These are phyloP conservation scores for Sonneratia alba DNA, from an alignment of 345 rosid genomes.

Conservation along the genomic window DNA sequence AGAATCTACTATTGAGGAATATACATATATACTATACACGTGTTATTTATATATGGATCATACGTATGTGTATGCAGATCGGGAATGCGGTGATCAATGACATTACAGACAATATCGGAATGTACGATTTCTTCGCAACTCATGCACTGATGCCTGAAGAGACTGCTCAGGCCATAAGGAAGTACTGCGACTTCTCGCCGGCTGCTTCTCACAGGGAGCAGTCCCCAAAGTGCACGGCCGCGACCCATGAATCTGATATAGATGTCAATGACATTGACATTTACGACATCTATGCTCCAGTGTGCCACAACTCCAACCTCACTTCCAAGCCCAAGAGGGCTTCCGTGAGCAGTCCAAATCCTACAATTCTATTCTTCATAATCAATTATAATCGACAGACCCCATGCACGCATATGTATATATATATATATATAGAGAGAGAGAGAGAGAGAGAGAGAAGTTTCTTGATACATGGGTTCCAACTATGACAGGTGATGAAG, in stretches of 20 bases:
- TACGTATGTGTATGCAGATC: slow-evolving; percentile 31
- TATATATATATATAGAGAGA: too few relatives aligned
- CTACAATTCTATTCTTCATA: too few relatives aligned
- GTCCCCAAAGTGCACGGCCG: slow-evolving; percentile 31
- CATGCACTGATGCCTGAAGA: slow-evolving; percentile 61
- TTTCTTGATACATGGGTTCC: too few relatives aligned
- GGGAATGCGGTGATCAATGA: slow-evolving; percentile 80
- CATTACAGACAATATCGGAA: slow-evolving; percentile 56
- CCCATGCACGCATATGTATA: too few relatives aligned
- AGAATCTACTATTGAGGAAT: too few relatives aligned
- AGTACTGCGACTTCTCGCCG: slow-evolving; percentile 40
- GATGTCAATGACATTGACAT: slow-evolving; percentile 27
- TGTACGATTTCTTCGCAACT: slow-evolving; percentile 51
- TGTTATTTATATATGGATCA: too few relatives aligned
- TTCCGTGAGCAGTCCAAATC: slow-evolving; percentile 8
- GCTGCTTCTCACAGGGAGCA: slow-evolving; percentile 10
- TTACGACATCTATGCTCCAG: slow-evolving; percentile 66
- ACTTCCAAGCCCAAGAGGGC: slow-evolving; percentile 44
- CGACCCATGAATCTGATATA: slow-evolving; percentile 10
- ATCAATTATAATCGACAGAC: too few relatives aligned
- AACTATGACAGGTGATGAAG: slow-evolving; percentile 21
- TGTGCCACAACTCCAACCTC: slow-evolving; percentile 39
- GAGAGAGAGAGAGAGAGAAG: too few relatives aligned
- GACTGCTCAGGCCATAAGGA: slow-evolving; percentile 15
- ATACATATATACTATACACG: too few relatives aligned